Percentiles rank a stretch among this genome's conserved stretches.
Evolutionary conservation across 495 filamentous ascomycete species (phyloP).

Genomic region (Aspergillus kassunensis): DNA sequence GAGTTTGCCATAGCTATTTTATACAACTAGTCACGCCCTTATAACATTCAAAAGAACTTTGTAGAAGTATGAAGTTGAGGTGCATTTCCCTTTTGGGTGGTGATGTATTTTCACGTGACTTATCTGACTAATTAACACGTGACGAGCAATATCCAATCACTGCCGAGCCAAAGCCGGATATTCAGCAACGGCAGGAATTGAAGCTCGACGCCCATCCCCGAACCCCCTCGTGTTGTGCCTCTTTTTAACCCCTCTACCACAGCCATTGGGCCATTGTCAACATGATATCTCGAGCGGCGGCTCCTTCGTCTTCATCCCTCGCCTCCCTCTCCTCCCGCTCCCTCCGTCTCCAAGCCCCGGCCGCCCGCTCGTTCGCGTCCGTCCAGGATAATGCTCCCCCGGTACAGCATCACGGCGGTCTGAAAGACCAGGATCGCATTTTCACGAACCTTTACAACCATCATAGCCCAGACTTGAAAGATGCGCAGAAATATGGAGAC

Average conservation of each 20-base stretch:
- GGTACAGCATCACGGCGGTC: constrained; percentile 71
- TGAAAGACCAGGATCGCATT: constrained; percentile 94
- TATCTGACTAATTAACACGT: constrained; percentile 29
- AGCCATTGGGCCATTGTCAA: constrained; percentile 35
- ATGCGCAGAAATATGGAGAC: constrained; percentile 96
- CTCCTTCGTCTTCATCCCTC: constrained; percentile 47
- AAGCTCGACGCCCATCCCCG: constrained; percentile 21
- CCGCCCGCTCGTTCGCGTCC: constrained; percentile 72
- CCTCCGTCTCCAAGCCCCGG: constrained; percentile 48
- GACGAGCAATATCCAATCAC: constrained; percentile 32
- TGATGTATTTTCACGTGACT: constrained; percentile 1
- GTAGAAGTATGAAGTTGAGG: not conserved
- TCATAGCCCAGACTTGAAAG: constrained; percentile 84
- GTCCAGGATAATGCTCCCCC: constrained; percentile 77
- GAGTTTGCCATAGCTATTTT: too few relatives aligned
- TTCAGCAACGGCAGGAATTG: constrained; percentile 48
- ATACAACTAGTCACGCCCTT: too few relatives aligned
- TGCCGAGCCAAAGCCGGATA: constrained; percentile 39
- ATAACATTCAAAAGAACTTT: too few relatives aligned
- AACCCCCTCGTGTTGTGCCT: constrained; percentile 15
- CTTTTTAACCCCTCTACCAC: constrained; percentile 21
- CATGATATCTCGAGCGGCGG: constrained; percentile 51
- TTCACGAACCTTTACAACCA: constrained; percentile 97
- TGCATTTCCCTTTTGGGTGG: constrained; percentile 3
- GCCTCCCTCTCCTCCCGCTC: constrained; percentile 53